Conservation (phyloP, 352 stramenopile genomes). For the Phytophthora cactorum region DNA sequence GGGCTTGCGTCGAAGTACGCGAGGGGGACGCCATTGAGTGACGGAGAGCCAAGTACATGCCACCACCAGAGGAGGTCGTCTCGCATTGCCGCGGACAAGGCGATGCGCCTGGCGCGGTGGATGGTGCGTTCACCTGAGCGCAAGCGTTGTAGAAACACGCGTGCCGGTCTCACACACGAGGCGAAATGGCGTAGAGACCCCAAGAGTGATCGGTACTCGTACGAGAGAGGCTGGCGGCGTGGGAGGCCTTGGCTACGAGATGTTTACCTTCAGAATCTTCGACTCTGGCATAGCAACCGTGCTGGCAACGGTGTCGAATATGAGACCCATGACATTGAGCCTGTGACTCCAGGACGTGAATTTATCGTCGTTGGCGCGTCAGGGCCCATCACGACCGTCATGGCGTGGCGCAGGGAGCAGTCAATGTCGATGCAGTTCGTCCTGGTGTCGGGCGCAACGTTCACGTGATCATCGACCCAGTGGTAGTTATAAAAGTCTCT, state of each 20-base stretch:
- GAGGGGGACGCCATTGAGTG: constrained; percentile 17
- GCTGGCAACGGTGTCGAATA: not conserved
- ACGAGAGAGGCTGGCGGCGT: not conserved
- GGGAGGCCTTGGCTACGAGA: not conserved
- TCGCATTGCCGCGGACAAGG: not conserved
- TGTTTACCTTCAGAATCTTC: not conserved
- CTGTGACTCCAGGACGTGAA: not conserved
- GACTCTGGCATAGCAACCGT: constrained; percentile 2
- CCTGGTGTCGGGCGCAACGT: not conserved
- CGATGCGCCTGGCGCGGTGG: not conserved
- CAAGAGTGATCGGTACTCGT: constrained; percentile 1
- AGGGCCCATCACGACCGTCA: not conserved
- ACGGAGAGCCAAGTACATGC: not conserved
- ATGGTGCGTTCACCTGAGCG: not conserved
- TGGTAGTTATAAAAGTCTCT: constrained; percentile 15
- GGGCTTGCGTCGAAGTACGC: constrained; percentile 9
- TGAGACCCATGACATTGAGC: not conserved
- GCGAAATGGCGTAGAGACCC: not conserved
- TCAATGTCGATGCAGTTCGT: not conserved
- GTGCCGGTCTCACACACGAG: not conserved
- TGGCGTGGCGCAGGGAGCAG: constrained; percentile 13
- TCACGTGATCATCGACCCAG: constrained; percentile 22
- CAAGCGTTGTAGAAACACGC: not conserved
- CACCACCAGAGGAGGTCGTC: constrained; percentile 26
- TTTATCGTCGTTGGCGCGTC: constrained; percentile 8